Evolutionary conservation across 805 yeast genomes (phyloP), one percentile per base, ranked within the genome.

Genomic region (Hanseniaspora meyeri): DNA sequence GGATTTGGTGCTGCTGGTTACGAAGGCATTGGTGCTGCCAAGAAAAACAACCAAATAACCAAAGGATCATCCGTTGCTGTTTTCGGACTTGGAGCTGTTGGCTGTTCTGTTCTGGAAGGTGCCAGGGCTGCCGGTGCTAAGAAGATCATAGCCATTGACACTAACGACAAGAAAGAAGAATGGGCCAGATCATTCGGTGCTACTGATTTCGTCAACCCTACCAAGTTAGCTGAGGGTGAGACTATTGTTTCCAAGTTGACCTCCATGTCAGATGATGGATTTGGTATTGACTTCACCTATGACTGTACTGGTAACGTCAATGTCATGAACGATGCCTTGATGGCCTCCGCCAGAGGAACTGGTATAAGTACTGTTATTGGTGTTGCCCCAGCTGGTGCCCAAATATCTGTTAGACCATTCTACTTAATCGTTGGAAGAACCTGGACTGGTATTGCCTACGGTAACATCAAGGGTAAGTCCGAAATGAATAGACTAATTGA

Each of bases 401-500:
- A 93, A 74, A 90, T 95, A 61, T 73, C 95, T 58, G 93, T 97
- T 49, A 82, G 97, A 74, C 98, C 99, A 60, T 93, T 93, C 87
- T 97, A 91, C 77, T 81, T 93, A 71, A 97, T 93, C 62, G 93
- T 97, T 43, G 99, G 99, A 64, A 84, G 98, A 74, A 95, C 87
- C 54, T 91, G 98, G 97, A 86, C 81, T 71, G 99, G 99, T 65
- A 87, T 95, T 67, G 99, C 99, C n/a, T 93, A 88, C 65, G 99
- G 99, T 66, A 98, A 97, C 70, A 89, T 93, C 68, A 93, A 93
- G 75, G 97, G 98, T 68, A 85, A 97, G 76, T 69, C 96, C 43
- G 96, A 93, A 75, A 79, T 93, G 76, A 97, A 95, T 51, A 87
- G 82, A 20, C 77, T 90, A 58, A 95, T 93, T 58, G 83, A 87